phyloP scores from a whole-genome alignment of 2,329 filamentous ascomycete genomes.

The Pestalotiopsis sp. region DNA sequence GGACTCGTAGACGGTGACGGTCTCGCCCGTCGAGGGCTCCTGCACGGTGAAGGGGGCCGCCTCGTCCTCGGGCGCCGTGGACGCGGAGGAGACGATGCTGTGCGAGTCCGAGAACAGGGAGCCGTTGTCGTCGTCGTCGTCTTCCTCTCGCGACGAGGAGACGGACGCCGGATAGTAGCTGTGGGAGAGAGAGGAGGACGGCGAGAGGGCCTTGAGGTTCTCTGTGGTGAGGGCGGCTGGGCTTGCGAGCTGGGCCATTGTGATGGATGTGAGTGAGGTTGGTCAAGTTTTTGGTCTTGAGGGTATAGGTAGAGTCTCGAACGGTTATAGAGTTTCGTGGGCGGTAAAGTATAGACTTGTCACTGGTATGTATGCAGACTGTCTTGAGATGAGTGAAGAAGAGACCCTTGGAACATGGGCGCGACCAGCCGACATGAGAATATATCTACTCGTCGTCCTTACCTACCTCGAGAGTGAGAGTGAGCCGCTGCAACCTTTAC shows the following conservation, averaged over 20 bases:
- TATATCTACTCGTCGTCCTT: not conserved
- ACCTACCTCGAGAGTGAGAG: not conserved
- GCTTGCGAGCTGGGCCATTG: not conserved
- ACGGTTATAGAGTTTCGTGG: not conserved
- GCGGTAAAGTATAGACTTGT: not conserved
- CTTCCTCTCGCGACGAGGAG: conserved; percentile 8
- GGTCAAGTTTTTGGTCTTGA: not conserved
- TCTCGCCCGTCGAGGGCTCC: conserved; percentile 23
- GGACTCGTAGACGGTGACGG: conserved; percentile 32
- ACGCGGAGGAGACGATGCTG: conserved; percentile 22
- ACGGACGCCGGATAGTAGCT: not conserved
- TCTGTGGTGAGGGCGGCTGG: not conserved
- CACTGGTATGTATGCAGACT: not conserved
- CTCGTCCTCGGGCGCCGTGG: conserved; percentile 22
- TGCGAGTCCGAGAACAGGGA: conserved; percentile 23
- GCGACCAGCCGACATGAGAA: not conserved
- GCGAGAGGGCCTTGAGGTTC: conserved; percentile 11
- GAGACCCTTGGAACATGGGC: not conserved
- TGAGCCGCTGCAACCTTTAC: not conserved
- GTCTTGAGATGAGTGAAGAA: not conserved
- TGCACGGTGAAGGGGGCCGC: conserved; percentile 20
- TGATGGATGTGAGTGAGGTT: not conserved
- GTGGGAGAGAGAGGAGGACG: not conserved
- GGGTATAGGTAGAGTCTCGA: not conserved
- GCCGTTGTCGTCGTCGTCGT: conserved; percentile 19